Evolutionary conservation across 192 early-diverging fungal species (phyloP).

Genomic region (Cladochytrium replicatum): DNA sequence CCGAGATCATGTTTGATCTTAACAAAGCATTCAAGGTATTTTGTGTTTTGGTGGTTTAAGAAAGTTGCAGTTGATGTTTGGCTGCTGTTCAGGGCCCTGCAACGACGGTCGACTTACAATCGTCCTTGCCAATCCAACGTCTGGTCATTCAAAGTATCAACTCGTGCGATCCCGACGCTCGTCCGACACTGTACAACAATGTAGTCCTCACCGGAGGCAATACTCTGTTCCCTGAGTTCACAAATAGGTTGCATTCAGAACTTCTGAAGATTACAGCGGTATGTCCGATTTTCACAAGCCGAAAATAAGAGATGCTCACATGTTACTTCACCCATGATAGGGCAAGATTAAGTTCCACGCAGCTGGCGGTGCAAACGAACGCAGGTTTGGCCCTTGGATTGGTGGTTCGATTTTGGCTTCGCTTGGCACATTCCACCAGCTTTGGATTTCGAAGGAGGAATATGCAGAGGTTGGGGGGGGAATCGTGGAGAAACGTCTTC

Average conservation of each 20-base stretch:
- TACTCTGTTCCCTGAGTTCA: constrained; percentile 75
- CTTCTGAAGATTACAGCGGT: constrained; percentile 50
- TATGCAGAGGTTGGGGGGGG: constrained; percentile 80
- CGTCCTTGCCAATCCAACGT: constrained; percentile 50
- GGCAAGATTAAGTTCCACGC: constrained; percentile 75
- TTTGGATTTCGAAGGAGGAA: constrained; percentile 95
- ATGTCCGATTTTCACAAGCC: too few relatives aligned
- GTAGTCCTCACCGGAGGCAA: constrained; percentile 88
- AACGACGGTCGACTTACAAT: neutral
- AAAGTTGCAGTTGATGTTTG: constrained; percentile 16
- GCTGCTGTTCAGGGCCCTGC: neutral
- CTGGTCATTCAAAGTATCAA: constrained; percentile 63
- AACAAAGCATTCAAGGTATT: constrained; percentile 18
- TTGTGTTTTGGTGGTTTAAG: constrained; percentile 12
- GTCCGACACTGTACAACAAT: constrained; percentile 67
- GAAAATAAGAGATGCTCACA: too few relatives aligned
- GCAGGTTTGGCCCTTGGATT: constrained; percentile 91
- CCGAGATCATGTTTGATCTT: constrained; percentile 85
- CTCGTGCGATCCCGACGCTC: constrained; percentile 79
- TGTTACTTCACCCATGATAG: too few relatives aligned
- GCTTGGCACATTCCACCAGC: constrained; percentile 93
- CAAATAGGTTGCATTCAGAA: constrained; percentile 61
- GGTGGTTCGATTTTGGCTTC: constrained; percentile 94
- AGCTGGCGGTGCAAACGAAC: constrained; percentile 66
- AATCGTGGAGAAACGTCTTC: constrained; percentile 68